Conservation (phyloP, 1,284 basidiomycete species). For the Cutaneotrichosporon cavernicola region DNA sequence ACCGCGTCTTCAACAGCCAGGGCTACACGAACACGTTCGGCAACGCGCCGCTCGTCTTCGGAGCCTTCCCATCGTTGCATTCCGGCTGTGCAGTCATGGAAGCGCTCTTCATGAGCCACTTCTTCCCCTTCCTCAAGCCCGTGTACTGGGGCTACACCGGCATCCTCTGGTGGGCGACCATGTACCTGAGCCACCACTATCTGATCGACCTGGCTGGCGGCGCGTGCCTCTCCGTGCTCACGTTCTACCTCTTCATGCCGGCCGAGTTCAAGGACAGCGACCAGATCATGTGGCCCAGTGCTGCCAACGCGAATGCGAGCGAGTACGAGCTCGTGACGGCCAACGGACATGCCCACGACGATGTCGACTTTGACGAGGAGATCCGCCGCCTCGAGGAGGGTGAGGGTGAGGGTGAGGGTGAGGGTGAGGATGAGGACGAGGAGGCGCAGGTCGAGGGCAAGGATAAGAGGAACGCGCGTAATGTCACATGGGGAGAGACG, state of each 20-base stretch:
- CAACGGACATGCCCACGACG: constrained; percentile 10
- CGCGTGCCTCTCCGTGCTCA: constrained; percentile 79
- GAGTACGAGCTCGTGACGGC: constrained; percentile 45
- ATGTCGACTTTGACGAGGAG: constrained; percentile 51
- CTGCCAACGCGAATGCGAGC: constrained; percentile 11
- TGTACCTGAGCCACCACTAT: constrained; percentile 98
- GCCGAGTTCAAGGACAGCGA: constrained; percentile 67
- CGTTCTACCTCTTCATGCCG: constrained; percentile 86
- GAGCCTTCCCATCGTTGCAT: constrained; percentile 93
- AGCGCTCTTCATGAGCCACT: constrained; percentile 89
- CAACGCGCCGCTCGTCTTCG: constrained; percentile 89
- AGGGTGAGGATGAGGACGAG: constrained; percentile 23
- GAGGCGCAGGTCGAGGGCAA: constrained; percentile 31
- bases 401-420: constrained; percentile 19
- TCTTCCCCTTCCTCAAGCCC: constrained; percentile 72
- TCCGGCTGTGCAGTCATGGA: constrained; percentile 87
- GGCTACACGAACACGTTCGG: constrained; percentile 82
- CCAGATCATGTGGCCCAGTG: constrained; percentile 54
- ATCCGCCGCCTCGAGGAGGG: constrained; percentile 49
- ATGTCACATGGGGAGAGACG: constrained; percentile 49
- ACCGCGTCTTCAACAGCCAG: constrained; percentile 74
- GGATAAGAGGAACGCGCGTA: constrained; percentile 30
- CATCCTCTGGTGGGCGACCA: constrained; percentile 96
- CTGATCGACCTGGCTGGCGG: constrained; percentile 95
- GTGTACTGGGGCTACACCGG: constrained; percentile 81